Evolutionary conservation across 2,329 filamentous ascomycete species (phyloP).

Genomic region (Penicillium glabrum): DNA sequence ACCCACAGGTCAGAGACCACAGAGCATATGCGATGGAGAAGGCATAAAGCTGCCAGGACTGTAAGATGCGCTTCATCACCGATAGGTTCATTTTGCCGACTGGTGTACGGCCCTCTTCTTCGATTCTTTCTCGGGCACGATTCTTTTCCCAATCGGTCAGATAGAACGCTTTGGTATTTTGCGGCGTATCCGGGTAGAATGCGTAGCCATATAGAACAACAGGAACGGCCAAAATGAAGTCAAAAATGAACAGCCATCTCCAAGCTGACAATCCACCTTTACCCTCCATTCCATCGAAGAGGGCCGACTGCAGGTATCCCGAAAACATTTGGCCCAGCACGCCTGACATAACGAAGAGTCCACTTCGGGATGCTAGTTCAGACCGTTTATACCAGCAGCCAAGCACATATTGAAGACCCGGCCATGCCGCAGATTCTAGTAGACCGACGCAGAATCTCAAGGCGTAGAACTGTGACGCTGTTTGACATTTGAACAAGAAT

Average conservation of each 20-base stretch:
- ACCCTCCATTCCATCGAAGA: slow-evolving; percentile 52
- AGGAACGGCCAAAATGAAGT: slow-evolving; percentile 52
- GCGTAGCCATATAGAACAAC: slow-evolving; percentile 39
- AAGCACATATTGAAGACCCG: slow-evolving; percentile 17
- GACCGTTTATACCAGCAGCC: slow-evolving; percentile 19
- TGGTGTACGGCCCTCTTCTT: background rate
- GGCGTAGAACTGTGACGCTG: slow-evolving; percentile 13
- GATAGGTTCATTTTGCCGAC: background rate
- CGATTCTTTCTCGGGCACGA: background rate
- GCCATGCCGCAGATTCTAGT: slow-evolving; percentile 16
- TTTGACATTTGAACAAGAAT: slow-evolving; percentile 33
- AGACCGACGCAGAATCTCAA: slow-evolving; percentile 21
- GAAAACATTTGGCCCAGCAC: slow-evolving; percentile 12
- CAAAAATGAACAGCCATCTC: slow-evolving; percentile 58
- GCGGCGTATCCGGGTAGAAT: slow-evolving; percentile 46
- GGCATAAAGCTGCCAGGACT: slow-evolving; percentile 4
- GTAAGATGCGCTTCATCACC: slow-evolving; percentile 1
- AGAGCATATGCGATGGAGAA: slow-evolving; percentile 4
- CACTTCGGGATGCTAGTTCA: slow-evolving; percentile 11
- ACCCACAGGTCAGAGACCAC: slow-evolving; percentile 1
- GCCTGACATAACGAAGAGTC: slow-evolving; percentile 16
- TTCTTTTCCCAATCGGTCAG: background rate
- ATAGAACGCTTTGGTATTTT: slow-evolving; percentile 45
- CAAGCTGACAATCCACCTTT: slow-evolving; percentile 47
- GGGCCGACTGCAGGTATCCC: slow-evolving; percentile 43